These are phyloP conservation scores for Monilinia fructigena DNA, from an alignment of 2,329 filamentous ascomycete genomes.

Conservation along the genomic window DNA sequence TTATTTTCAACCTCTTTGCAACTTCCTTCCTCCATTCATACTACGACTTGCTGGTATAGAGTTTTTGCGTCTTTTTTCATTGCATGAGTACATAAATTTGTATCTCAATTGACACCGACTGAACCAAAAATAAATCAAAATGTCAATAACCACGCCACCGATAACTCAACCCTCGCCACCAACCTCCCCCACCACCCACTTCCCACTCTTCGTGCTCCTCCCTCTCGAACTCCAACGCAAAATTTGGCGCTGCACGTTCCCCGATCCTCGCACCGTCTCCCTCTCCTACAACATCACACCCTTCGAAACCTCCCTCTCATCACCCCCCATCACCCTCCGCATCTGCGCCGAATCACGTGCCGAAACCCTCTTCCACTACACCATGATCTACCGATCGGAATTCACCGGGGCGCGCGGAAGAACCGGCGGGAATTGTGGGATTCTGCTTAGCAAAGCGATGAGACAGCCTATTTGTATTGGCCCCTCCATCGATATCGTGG, in stretches of 20 bases:
- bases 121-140: background rate
- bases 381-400: conserved; percentile 9
- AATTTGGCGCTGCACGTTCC: conserved; percentile 19
- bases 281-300: conserved; percentile 8
- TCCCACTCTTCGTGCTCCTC: conserved; percentile 1
- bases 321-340: conserved; percentile 9
- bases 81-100: background rate
- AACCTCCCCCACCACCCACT: background rate
- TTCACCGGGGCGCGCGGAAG: background rate
- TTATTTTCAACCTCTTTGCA: background rate
- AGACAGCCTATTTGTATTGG: conserved; percentile 18
- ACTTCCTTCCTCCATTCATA: background rate
- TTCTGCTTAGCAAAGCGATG: background rate
- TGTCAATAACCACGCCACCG: background rate
- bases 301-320: background rate
- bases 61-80: background rate
- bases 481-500: background rate
- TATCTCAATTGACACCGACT: background rate
- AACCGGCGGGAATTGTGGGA: background rate
- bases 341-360: conserved; percentile 19
- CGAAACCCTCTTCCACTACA: conserved; percentile 18
- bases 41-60: background rate
- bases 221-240: conserved; percentile 15
- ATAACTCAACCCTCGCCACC: background rate
- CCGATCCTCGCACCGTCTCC: conserved; percentile 1